Evolutionary conservation across 108 stramenopile genomes (phyloP).

Genomic region (Stephanodiscus triporus): DNA sequence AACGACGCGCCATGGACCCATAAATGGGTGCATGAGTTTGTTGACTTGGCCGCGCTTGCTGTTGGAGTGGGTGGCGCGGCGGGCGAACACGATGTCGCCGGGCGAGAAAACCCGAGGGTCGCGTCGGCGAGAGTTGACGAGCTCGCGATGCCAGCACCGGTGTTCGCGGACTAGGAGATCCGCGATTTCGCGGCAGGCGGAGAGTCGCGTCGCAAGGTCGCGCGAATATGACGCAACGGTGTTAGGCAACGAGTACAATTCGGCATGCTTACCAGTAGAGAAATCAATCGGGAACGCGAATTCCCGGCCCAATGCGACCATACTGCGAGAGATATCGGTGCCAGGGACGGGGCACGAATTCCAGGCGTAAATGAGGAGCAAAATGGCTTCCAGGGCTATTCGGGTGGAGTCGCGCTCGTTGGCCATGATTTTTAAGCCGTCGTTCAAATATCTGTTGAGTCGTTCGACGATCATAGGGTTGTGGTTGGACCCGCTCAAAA

Average conservation of each 20-base stretch:
- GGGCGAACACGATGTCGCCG: too few relatives aligned
- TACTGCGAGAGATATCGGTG: too few relatives aligned
- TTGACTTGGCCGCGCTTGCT: too few relatives aligned
- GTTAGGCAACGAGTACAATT: not conserved
- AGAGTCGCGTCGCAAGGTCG: too few relatives aligned
- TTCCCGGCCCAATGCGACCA: conserved; percentile 24
- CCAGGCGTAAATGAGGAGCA: too few relatives aligned
- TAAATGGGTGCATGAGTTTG: too few relatives aligned
- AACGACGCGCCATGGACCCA: too few relatives aligned
- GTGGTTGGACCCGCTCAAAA: conserved; percentile 27
- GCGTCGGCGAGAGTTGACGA: conserved; percentile 5
- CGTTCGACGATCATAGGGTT: conserved; percentile 35
- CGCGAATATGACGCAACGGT: conserved; percentile 5
- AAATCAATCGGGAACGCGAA: conserved; percentile 46
- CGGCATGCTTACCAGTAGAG: too few relatives aligned
- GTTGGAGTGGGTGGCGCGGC: too few relatives aligned
- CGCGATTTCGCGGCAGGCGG: not conserved
- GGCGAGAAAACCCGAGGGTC: not conserved
- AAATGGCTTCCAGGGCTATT: not conserved
- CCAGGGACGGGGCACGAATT: too few relatives aligned
- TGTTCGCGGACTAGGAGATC: conserved; percentile 7
- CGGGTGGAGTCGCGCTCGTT: not conserved
- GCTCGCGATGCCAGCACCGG: conserved; percentile 17
- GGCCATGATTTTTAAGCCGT: conserved; percentile 4
- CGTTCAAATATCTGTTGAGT: conserved; percentile 29